A percentile compares a stretch with the other conserved stretches of the same genome.
phyloP scores from a whole-genome alignment of 2,329 filamentous ascomycete species.

The Fusarium chaquense region DNA sequence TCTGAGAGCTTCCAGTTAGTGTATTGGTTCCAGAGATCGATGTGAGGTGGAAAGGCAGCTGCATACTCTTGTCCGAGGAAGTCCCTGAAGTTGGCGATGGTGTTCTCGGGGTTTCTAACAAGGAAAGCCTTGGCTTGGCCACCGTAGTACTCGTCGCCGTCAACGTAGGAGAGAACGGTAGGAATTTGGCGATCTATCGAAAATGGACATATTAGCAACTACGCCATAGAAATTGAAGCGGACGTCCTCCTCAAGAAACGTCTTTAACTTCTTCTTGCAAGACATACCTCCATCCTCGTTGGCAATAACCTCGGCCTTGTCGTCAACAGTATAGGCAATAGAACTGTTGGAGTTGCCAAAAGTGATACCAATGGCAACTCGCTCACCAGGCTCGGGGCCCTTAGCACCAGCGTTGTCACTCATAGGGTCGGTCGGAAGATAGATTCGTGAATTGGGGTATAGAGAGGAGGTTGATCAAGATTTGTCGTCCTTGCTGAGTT shows the following conservation, averaged over 20 bases:
- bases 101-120: constrained; percentile 92
- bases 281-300: constrained; percentile 94
- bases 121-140: constrained; percentile 95
- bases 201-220: constrained; percentile 35
- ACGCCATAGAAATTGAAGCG: neutral
- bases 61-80: constrained; percentile 92
- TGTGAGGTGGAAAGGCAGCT: neutral
- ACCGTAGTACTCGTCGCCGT: constrained; percentile 96
- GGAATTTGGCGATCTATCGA: constrained; percentile 92
- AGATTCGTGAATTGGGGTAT: constrained; percentile 1
- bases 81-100: constrained; percentile 94
- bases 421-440: constrained; percentile 53
- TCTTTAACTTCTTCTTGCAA: neutral
- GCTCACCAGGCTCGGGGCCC: constrained; percentile 67
- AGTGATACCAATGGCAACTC: constrained; percentile 89
- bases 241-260: neutral
- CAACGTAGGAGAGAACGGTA: constrained; percentile 91
- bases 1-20: constrained; percentile 53
- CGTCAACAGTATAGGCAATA: constrained; percentile 92
- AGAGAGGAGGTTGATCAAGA: constrained; percentile 18
- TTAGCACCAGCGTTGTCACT: constrained; percentile 60
- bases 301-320: constrained; percentile 97
- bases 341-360: constrained; percentile 99
- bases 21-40: constrained; percentile 16
- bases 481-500: constrained; percentile 25